phyloP scores from a whole-genome alignment of 495 filamentous ascomycete species.

The Xylaria sp. region DNA sequence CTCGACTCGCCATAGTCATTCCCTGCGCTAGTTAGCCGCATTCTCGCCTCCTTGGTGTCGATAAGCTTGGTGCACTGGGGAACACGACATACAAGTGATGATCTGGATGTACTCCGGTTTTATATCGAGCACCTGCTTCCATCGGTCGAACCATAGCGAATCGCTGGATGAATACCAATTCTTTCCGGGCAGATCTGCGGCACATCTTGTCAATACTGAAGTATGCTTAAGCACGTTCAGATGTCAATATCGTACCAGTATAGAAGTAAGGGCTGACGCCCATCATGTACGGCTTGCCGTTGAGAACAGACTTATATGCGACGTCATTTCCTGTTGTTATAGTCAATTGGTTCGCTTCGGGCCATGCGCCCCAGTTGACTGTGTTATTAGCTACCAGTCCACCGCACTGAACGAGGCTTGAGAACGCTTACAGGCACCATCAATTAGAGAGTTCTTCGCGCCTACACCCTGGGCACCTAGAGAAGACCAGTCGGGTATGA shows the following conservation, averaged over 20 bases:
- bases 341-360: constrained; percentile 58
- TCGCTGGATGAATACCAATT: constrained; percentile 79
- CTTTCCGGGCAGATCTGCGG: constrained; percentile 68
- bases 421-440: constrained; percentile 61
- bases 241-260: constrained; percentile 43
- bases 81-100: constrained; percentile 45
- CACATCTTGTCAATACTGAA: constrained; percentile 11
- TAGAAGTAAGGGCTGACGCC: constrained; percentile 81
- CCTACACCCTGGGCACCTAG: constrained; percentile 60
- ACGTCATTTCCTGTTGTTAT: constrained; percentile 62
- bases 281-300: constrained; percentile 78
- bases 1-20: constrained; percentile 81
- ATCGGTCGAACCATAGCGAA: constrained; percentile 75
- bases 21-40: constrained; percentile 56
- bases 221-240: background rate
- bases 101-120: constrained; percentile 71
- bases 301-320: constrained; percentile 56
- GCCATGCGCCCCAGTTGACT: constrained; percentile 80
- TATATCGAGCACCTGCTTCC: constrained; percentile 70
- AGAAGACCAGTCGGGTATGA: constrained; percentile 70
- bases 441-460: constrained; percentile 54
- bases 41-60: background rate
- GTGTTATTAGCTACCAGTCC: constrained; percentile 14
- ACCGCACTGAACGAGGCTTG: background rate
- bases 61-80: background rate